Conservation (phyloP, 2,329 filamentous ascomycete genomes). For the Purpureocillium takamizusanense region DNA sequence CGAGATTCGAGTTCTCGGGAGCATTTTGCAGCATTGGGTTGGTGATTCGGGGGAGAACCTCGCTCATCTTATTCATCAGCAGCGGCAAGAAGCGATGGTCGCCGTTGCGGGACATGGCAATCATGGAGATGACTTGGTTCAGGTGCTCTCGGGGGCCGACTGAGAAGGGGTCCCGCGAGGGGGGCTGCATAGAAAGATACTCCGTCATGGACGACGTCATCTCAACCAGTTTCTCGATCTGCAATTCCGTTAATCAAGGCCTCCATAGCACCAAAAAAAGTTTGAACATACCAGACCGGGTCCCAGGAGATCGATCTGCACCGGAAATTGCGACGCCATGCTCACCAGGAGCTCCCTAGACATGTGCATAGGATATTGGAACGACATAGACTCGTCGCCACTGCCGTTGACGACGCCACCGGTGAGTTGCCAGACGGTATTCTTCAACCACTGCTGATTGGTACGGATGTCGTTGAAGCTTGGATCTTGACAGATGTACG, state of each 20-base stretch:
- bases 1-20: constrained; percentile 44
- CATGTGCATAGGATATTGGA: constrained; percentile 54
- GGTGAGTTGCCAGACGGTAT: constrained; percentile 53
- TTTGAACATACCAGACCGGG: constrained; percentile 55
- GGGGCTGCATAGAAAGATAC: constrained; percentile 57
- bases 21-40: constrained; percentile 52
- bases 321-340: constrained; percentile 63
- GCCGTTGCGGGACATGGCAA: constrained; percentile 64
- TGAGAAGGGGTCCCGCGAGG: constrained; percentile 52
- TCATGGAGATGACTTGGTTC: constrained; percentile 56
- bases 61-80: constrained; percentile 65
- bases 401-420: constrained; percentile 37
- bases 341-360: constrained; percentile 52
- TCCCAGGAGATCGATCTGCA: constrained; percentile 65
- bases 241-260: background rate
- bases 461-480: constrained; percentile 45
- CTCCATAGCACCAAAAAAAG: background rate
- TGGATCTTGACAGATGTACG: constrained; percentile 42
- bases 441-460: constrained; percentile 59
- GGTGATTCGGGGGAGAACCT: constrained; percentile 55
- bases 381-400: constrained; percentile 47
- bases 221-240: constrained; percentile 75
- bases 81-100: constrained; percentile 70
- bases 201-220: constrained; percentile 66
- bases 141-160: constrained; percentile 66